Base-by-base conservation (phyloP, 495 filamentous ascomycete genomes). In the Talaromyces adpressus region DNA sequence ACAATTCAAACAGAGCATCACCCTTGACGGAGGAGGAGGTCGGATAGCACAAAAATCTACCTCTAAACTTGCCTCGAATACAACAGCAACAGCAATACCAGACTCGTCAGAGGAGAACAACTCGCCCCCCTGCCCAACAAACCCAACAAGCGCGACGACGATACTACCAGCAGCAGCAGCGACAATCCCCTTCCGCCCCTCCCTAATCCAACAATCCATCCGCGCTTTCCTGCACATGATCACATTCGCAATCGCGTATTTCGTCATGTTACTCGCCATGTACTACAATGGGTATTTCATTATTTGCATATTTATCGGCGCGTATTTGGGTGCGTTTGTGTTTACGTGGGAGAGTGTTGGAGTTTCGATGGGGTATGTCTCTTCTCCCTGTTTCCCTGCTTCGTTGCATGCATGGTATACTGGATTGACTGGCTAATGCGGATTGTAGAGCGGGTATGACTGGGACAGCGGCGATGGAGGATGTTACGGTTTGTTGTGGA, bases 231-330 rank as follows among this genome's bases (percentile, higher is more conserved):
- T 92, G 25, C 85, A 90, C 67, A 86, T 83, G 77, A 6, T 84
- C 20, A 87, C 90, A 65, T 89, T 91, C 68, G 85, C 83, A 0
- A 81, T 88, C 4, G 87, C 87, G 16, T 92, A 91, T 68, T 82
- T 90, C 67, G 71, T 90, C 62, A 89, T 91, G 87, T 70, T 91
- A 61, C 72, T 83, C n/a, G 82, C 84, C 6, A 86, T 87, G 82
- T 87, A 85, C 56, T 88, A 82, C 72, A 88, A 88, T 60, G 86
- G 78, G 29, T 88, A 86, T 66, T 78, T 87, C 57, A 84, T 88
- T 57, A 80, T 87, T 23, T 81, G 76, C 63, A 87, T 88, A 64
- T 75, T 88, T 47, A 79, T 89, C 39, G 87, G 86, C 2, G 82
- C 84, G 2, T 88, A 81, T 67, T 58, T 88, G 4, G 86, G 85